Evolutionary conservation across 495 filamentous ascomycete species (phyloP).

Genomic region (Penicillium nucicola): DNA sequence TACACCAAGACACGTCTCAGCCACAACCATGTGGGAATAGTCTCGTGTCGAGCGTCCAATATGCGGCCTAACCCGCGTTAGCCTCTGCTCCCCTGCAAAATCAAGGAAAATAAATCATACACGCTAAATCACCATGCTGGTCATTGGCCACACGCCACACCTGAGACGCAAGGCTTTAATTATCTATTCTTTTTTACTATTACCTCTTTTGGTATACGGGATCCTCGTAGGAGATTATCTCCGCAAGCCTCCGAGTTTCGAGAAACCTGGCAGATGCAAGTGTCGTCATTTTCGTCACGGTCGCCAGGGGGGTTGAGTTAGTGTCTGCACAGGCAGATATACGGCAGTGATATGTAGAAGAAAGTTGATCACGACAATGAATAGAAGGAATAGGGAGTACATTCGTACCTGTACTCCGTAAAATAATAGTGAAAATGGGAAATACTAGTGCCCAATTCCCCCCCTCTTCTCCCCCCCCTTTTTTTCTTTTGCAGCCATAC

Average conservation of each 20-base stretch:
- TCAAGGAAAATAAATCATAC: constrained; percentile 1
- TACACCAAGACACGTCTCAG: constrained; percentile 28
- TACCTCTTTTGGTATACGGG: neutral
- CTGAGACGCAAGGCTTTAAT: neutral
- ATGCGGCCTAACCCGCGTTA: constrained; percentile 4
- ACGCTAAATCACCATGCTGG: neutral
- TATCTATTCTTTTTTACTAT: too few relatives aligned
- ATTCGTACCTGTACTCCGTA: neutral
- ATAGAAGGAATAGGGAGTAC: constrained; percentile 1
- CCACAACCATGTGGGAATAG: constrained; percentile 30
- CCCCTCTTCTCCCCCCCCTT: too few relatives aligned
- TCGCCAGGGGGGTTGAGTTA: constrained; percentile 2
- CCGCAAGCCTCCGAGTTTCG: constrained; percentile 9
- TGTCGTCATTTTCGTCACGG: constrained; percentile 12
- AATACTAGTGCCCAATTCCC: constrained; percentile 5
- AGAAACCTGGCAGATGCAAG: constrained; percentile 1
- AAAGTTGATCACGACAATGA: constrained; percentile 15
- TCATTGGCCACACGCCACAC: neutral
- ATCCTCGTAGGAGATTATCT: constrained; percentile 8
- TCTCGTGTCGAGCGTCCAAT: constrained; percentile 11
- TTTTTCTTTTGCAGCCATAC: neutral
- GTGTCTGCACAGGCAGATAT: neutral
- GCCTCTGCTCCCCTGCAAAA: neutral
- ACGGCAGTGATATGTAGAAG: neutral
- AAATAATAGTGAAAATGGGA: neutral